A percentile compares a stretch with the other conserved stretches of the same genome.
These are phyloP conservation scores for Claviceps capensis DNA, from an alignment of 2,329 filamentous ascomycete genomes.

Conservation along the genomic window DNA sequence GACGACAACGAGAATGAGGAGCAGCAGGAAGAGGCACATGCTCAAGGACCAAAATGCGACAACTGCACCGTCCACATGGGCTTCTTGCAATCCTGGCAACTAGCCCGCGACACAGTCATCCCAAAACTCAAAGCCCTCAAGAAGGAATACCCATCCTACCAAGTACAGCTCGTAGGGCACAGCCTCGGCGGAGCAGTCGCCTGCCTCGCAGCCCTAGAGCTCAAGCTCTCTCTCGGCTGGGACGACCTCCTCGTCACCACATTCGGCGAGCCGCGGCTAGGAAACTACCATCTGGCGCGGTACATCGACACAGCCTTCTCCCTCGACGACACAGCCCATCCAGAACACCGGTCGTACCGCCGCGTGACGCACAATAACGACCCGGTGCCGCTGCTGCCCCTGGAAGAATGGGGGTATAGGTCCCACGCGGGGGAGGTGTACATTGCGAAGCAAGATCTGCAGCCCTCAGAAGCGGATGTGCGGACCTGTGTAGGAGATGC, in stretches of 20 bases:
- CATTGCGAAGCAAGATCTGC: constrained; percentile 58
- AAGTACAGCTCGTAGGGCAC: constrained; percentile 72
- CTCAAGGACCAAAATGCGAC: constrained; percentile 42
- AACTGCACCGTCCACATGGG: constrained; percentile 92
- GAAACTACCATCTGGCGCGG: constrained; percentile 40
- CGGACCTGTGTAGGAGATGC: constrained; percentile 55
- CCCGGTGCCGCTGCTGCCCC: constrained; percentile 75
- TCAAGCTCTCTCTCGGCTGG: constrained; percentile 60
- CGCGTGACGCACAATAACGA: constrained; percentile 78
- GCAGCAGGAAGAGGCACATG: neutral
- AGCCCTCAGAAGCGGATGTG: constrained; percentile 57
- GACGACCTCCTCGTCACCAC: constrained; percentile 66
- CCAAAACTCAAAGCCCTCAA: constrained; percentile 48
- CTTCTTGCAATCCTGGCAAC: constrained; percentile 74
- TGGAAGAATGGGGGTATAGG: constrained; percentile 76
- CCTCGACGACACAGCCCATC: constrained; percentile 20
- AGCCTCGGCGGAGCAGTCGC: constrained; percentile 88
- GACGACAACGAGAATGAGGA: constrained; percentile 23
- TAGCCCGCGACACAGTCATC: constrained; percentile 56
- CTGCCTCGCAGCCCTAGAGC: constrained; percentile 71
- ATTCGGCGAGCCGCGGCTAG: constrained; percentile 72
- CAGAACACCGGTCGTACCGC: constrained; percentile 40
- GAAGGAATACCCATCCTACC: constrained; percentile 52
- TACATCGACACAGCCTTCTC: constrained; percentile 42
- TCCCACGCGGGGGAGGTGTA: constrained; percentile 81